phyloP scores from a whole-genome alignment of 345 rosid genomes.

The Erysimum cheiranthoides region DNA sequence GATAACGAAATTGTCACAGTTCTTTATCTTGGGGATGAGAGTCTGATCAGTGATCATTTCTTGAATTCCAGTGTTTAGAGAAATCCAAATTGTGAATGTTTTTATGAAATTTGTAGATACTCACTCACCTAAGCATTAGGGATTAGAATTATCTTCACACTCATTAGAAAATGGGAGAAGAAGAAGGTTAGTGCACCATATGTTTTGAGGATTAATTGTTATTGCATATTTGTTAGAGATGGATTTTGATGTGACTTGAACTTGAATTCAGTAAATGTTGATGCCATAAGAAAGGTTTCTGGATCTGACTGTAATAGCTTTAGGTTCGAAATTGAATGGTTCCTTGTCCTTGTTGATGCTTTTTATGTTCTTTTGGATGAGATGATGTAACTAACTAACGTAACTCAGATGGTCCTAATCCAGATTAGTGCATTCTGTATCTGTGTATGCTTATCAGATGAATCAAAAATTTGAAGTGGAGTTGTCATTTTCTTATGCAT shows the following conservation, averaged over 20 bases:
- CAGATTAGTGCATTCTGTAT: neutral
- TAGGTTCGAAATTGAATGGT: neutral
- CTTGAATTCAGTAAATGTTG: neutral
- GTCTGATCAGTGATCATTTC: constrained; percentile 8
- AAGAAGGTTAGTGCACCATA: neutral
- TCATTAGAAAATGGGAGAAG: neutral
- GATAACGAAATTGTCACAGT: neutral
- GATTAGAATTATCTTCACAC: neutral
- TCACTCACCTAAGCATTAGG: neutral
- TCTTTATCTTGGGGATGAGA: neutral
- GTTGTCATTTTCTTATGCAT: neutral
- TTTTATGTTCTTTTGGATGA: neutral
- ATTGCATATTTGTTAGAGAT: constrained; percentile 8
- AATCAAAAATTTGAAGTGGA: neutral
- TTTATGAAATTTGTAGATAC: neutral
- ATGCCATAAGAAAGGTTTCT: neutral
- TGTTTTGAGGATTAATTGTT: neutral
- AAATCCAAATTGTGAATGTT: neutral
- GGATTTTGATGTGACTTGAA: neutral
- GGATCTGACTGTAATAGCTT: neutral
- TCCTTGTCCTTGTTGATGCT: neutral
- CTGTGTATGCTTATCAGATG: constrained; percentile 19
- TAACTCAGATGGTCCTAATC: neutral
- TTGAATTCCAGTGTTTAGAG: neutral
- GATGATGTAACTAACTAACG: neutral